Evolutionary conservation across 805 yeast genomes (phyloP).

Genomic region (Scheffersomyces spartinae): DNA sequence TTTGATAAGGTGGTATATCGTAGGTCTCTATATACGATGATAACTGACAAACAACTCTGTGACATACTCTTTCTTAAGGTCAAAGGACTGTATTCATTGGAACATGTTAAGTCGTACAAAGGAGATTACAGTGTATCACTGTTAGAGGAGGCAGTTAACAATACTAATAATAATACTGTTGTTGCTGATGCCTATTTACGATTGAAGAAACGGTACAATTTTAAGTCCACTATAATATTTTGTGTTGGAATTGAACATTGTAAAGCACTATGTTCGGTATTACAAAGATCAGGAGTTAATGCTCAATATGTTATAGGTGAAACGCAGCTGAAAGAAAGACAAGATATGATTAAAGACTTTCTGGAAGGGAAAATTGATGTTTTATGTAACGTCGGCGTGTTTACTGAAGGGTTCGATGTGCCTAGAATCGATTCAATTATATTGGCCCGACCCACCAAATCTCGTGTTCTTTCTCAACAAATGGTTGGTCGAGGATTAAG

Average conservation of each 20-base stretch:
- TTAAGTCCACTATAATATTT: conserved; percentile 62
- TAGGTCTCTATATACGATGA: conserved; percentile 52
- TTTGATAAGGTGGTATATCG: conserved; percentile 72
- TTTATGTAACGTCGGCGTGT: conserved; percentile 75
- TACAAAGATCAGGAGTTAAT: conserved; percentile 48
- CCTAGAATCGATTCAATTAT: conserved; percentile 79
- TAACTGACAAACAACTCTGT: conserved; percentile 55
- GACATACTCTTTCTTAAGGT: conserved; percentile 59
- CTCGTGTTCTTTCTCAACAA: conserved; percentile 61
- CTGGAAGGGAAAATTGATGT: conserved; percentile 54
- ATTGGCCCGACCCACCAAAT: conserved; percentile 71
- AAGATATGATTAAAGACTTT: conserved; percentile 43
- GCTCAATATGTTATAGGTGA: conserved; percentile 65
- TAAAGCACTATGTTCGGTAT: conserved; percentile 35
- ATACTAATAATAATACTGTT: conserved; percentile 39
- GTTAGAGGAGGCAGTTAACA: conserved; percentile 46
- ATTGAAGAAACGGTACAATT: conserved; percentile 18
- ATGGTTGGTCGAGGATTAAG: conserved; percentile 91
- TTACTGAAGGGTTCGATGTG: conserved; percentile 92
- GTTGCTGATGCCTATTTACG: conserved; percentile 42
- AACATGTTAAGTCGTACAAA: too few relatives aligned
- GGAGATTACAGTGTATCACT: conserved; percentile 46
- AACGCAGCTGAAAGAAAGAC: conserved; percentile 44
- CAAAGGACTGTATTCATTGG: too few relatives aligned
- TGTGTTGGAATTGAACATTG: conserved; percentile 70